A percentile compares a stretch with the other conserved stretches of the same genome.
Conservation (phyloP, 1,284 basidiomycete genomes). For the Golubevia pallescens region DNA sequence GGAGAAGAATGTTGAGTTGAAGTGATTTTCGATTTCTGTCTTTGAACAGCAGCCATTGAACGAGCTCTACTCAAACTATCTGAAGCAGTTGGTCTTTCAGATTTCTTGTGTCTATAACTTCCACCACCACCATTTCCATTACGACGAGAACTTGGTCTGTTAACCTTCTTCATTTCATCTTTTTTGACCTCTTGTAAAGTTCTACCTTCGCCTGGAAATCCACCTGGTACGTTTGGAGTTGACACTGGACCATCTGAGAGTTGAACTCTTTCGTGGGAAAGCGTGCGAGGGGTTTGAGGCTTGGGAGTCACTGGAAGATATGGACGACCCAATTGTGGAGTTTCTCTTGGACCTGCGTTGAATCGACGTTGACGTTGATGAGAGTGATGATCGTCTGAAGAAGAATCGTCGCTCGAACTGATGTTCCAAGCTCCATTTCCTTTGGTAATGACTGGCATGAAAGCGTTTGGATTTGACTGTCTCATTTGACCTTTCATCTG, state of each 20-base stretch:
- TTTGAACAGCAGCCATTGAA: background rate
- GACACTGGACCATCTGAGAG: background rate
- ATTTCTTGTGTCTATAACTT: background rate
- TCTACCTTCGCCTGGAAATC: background rate
- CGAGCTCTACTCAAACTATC: background rate
- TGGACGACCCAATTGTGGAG: background rate
- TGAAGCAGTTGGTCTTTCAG: background rate
- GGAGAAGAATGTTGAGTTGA: no score
- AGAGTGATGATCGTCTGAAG: background rate
- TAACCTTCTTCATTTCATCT: background rate
- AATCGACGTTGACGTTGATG: background rate
- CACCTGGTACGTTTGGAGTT: background rate
- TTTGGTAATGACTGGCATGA: conserved; percentile 5
- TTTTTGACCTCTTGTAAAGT: background rate
- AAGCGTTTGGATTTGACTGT: conserved; percentile 13
- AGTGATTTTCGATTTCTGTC: background rate
- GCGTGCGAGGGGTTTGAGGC: background rate
- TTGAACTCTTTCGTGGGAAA: background rate
- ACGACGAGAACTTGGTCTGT: background rate
- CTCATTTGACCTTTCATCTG: conserved; percentile 13
- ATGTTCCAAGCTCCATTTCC: conserved; percentile 16
- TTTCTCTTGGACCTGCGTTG: background rate
- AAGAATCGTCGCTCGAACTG: background rate
- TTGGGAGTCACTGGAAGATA: background rate
- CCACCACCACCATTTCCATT: background rate